These are phyloP conservation scores for Mycotypha africana DNA, from an alignment of 371 early-diverging fungal species.

Conservation along the genomic window DNA sequence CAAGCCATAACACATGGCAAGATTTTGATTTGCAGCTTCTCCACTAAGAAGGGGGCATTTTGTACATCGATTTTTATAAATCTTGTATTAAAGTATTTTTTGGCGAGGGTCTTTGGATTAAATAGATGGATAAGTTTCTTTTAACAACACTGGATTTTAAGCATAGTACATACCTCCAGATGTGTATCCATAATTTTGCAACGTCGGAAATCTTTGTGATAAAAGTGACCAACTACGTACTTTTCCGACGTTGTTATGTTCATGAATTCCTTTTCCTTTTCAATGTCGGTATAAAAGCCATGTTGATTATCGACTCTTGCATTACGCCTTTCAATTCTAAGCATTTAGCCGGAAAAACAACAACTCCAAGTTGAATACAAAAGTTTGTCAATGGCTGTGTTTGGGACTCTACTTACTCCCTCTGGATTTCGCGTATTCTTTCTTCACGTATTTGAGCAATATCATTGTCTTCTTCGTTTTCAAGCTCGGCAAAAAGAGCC, in stretches of 20 bases:
- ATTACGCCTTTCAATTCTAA: slow-evolving; percentile 54
- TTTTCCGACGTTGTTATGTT: slow-evolving; percentile 74
- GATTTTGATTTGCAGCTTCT: slow-evolving; percentile 79
- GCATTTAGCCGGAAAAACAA: background rate
- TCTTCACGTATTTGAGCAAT: slow-evolving; percentile 50
- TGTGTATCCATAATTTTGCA: slow-evolving; percentile 94
- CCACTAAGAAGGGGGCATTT: slow-evolving; percentile 88
- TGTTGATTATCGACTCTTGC: slow-evolving; percentile 63
- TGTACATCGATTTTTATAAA: slow-evolving; percentile 88
- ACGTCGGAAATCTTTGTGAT: slow-evolving; percentile 86
- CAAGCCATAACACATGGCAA: slow-evolving; percentile 90
- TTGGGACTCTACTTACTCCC: slow-evolving; percentile 45
- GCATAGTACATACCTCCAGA: slow-evolving; percentile 49
- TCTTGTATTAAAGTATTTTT: slow-evolving; percentile 76
- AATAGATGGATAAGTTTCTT: background rate
- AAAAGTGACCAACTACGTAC: slow-evolving; percentile 84
- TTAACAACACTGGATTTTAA: background rate
- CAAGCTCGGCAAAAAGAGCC: slow-evolving; percentile 61
- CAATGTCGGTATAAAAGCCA: slow-evolving; percentile 79
- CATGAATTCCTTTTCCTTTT: slow-evolving; percentile 84
- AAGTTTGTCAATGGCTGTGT: no score
- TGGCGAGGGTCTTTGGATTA: slow-evolving; percentile 47
- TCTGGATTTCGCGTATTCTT: slow-evolving; percentile 58
- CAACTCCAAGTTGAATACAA: no score
- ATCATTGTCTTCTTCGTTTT: slow-evolving; percentile 55